Evolutionary conservation across 805 yeast genomes (phyloP).

Genomic region (Starmera quercuum): DNA sequence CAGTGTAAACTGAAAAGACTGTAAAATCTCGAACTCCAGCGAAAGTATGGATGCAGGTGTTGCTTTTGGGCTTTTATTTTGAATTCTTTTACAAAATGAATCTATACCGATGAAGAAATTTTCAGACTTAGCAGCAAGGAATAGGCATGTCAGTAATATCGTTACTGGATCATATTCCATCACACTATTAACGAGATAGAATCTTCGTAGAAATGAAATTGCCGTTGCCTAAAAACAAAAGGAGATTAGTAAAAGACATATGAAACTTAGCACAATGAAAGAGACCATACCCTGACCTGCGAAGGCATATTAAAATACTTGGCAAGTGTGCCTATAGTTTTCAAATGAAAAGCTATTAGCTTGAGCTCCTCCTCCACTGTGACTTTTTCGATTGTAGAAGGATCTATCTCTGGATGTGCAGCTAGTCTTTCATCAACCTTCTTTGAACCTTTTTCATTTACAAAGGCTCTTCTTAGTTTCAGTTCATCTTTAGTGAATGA

Average conservation of each 20-base stretch:
- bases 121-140: constrained; percentile 88
- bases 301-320: constrained; percentile 75
- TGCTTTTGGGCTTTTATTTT: constrained; percentile 37
- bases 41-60: constrained; percentile 62
- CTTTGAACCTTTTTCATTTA: constrained; percentile 48
- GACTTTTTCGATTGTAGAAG: constrained; percentile 30
- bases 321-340: constrained; percentile 63
- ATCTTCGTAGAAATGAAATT: constrained; percentile 69
- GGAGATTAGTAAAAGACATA: no score
- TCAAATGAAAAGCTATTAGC: constrained; percentile 63
- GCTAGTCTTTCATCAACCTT: constrained; percentile 26
- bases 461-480: constrained; percentile 34
- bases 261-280: no score
- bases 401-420: constrained; percentile 20
- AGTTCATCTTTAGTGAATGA: constrained; percentile 63
- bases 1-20: constrained; percentile 69
- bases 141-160: constrained; percentile 73
- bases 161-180: constrained; percentile 86
- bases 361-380: constrained; percentile 62
- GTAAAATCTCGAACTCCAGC: constrained; percentile 72
- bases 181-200: constrained; percentile 72
- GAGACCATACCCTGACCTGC: constrained; percentile 49
- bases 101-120: constrained; percentile 83
- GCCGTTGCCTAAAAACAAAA: constrained; percentile 55
- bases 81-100: constrained; percentile 61